Base-by-base conservation (phyloP, 805 yeast species). In the Nakazawaea molendinolei region DNA sequence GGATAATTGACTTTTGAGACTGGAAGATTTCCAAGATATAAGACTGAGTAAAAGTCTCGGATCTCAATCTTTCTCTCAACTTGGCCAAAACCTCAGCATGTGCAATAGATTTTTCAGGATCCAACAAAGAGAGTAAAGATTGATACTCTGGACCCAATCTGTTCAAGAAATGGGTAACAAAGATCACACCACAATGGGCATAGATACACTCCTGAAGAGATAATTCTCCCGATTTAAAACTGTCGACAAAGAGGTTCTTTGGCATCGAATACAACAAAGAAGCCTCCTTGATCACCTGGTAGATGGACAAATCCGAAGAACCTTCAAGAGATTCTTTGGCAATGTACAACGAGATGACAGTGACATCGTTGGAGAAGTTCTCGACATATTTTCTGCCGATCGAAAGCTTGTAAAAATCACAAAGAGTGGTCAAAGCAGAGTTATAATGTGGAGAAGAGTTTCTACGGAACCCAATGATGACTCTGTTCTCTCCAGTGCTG, bases 181-280 rank as follows among this genome's bases (percentile, higher is more conserved):
- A 90, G 43, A 86, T 84, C 30, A 84, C 81, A 50, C 90, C 95
- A 58, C 87, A 82, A 58, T 90, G 97, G 30, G 97, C 94, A 56
- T 92, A 92, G 40, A 87, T 80, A 31, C 89, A 77, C 63, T 92
- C 98, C 63, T 90, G 97, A 48, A 94, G 77, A 1, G 97, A 87
- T 59, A 90, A 71, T 46, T 77, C 78, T 37, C 90, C 82, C 34
- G 67, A 58, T 43, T 81, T 77, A 53, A 89, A 89, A 39, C 78
- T 69, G 36, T 71, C 70, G 48, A 78, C 79, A 68, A 89, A 90
- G 48, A 76, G 69, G 52, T 86, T 85, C 58, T 83, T 79, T 34
- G 98, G 98, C 47, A 90, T 75, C 49, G 95, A 84, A 62, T 84
- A 92, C 47, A 90, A 69, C 50, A 92, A 70, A 5, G 97, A 86